Evolutionary conservation across 257 asterid species (phyloP).

Genomic region (Solanum ossicruentum): DNA sequence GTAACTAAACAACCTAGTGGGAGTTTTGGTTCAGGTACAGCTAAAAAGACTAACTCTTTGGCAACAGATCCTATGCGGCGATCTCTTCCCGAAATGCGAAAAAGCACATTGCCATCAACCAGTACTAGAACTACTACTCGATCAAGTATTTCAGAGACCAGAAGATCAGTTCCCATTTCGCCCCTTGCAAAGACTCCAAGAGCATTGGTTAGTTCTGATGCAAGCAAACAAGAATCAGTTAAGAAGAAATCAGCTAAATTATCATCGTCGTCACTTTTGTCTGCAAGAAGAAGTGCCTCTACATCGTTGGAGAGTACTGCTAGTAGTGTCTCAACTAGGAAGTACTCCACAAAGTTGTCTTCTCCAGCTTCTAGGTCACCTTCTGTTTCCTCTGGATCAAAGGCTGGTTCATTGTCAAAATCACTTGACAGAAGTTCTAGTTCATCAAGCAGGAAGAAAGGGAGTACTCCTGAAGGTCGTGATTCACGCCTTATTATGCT

Average conservation of each 20-base stretch:
- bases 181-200: slow-evolving; percentile 56
- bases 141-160: slow-evolving; percentile 34
- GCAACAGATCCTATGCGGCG: slow-evolving; percentile 55
- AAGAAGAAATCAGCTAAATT: slow-evolving; percentile 32
- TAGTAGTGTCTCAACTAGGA: slow-evolving; percentile 48
- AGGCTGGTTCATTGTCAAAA: slow-evolving; percentile 38
- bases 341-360: slow-evolving; percentile 34
- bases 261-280: slow-evolving; percentile 42
- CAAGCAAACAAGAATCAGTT: slow-evolving; percentile 38
- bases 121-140: slow-evolving; percentile 32
- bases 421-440: slow-evolving; percentile 34
- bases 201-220: slow-evolving; percentile 51
- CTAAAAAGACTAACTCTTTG: slow-evolving; percentile 35
- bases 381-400: slow-evolving; percentile 54
- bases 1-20: slow-evolving; percentile 30
- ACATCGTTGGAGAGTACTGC: slow-evolving; percentile 59
- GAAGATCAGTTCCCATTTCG: slow-evolving; percentile 49
- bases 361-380: slow-evolving; percentile 43
- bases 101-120: slow-evolving; percentile 41
- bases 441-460: slow-evolving; percentile 51
- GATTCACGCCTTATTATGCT: slow-evolving; percentile 88
- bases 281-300: slow-evolving; percentile 44
- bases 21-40: slow-evolving; percentile 17
- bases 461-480: slow-evolving; percentile 64
- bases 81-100: slow-evolving; percentile 62